These are phyloP conservation scores for Cyberlindnera galapagoensis DNA, from an alignment of 805 yeast species.

Conservation along the genomic window DNA sequence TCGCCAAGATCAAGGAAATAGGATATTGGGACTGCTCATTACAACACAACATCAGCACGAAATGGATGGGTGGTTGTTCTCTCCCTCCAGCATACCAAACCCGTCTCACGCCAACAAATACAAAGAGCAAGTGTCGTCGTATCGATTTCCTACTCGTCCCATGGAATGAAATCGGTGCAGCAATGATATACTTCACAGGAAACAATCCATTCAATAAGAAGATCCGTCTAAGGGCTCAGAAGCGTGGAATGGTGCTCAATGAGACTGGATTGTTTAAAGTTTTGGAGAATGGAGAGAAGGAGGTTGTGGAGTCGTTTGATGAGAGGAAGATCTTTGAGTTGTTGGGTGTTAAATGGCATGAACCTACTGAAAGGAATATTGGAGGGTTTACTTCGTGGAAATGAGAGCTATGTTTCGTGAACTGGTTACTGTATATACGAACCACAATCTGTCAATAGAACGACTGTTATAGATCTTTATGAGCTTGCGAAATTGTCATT, in stretches of 20 bases:
- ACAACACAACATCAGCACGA: slow-evolving; percentile 11
- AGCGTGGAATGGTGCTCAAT: slow-evolving; percentile 32
- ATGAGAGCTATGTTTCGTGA: not conserved
- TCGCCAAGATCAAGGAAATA: slow-evolving; percentile 19
- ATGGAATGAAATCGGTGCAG: slow-evolving; percentile 39
- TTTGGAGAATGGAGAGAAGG: slow-evolving; percentile 6
- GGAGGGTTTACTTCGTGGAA: slow-evolving; percentile 10
- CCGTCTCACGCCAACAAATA: slow-evolving; percentile 27
- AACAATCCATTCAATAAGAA: slow-evolving; percentile 44
- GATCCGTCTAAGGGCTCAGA: slow-evolving; percentile 36
- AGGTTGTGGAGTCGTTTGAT: slow-evolving; percentile 35
- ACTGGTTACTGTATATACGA: not conserved
- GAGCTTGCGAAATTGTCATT: no score
- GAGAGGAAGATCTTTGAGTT: slow-evolving; percentile 40
- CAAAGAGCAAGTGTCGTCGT: slow-evolving; percentile 37
- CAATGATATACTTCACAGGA: slow-evolving; percentile 49
- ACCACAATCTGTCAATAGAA: no score
- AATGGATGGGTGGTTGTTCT: slow-evolving; percentile 32
- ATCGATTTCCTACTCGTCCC: slow-evolving; percentile 46
- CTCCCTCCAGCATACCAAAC: slow-evolving; percentile 20
- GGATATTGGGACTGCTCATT: slow-evolving; percentile 25
- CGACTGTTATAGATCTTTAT: no score
- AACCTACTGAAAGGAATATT: slow-evolving; percentile 24
- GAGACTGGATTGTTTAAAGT: slow-evolving; percentile 36
- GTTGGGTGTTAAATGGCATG: slow-evolving; percentile 32